These are phyloP conservation scores for Coleophoma eucalyptorum DNA, from an alignment of 2,329 filamentous ascomycete genomes.

Conservation along the genomic window DNA sequence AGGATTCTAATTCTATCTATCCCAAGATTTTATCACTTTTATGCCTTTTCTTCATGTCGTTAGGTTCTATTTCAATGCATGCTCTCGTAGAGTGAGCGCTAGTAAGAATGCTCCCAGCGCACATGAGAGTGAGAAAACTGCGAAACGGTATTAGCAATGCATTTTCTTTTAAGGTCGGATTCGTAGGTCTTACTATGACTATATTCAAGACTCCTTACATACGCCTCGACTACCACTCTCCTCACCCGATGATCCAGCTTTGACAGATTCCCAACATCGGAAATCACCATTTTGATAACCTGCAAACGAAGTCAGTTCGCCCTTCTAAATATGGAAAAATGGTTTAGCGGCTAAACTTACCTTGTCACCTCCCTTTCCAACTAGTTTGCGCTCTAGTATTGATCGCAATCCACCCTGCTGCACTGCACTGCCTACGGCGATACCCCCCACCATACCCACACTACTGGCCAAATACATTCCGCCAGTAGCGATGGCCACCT, in stretches of 20 bases:
- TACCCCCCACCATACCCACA: constrained; percentile 16
- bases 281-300: constrained; percentile 16
- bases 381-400: constrained; percentile 9
- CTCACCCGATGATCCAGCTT: constrained; percentile 8
- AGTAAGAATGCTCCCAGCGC: neutral
- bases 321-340: too few species aligned
- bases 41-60: too few species aligned
- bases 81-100: neutral
- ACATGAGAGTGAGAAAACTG: constrained; percentile 1
- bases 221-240: constrained; percentile 14
- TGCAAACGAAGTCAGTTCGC: neutral
- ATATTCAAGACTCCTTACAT: constrained; percentile 19
- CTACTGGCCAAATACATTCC: constrained; percentile 38
- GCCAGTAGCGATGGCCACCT: constrained; percentile 45
- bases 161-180: neutral
- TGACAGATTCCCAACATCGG: constrained; percentile 13
- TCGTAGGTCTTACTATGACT: constrained; percentile 12
- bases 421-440: constrained; percentile 15
- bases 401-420: constrained; percentile 10
- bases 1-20: too few species aligned
- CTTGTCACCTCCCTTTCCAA: neutral
- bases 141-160: neutral
- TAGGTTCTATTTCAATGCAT: neutral
- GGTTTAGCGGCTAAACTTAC: neutral
- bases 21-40: too few species aligned